Percentiles rank a stretch among this genome's conserved stretches.
phyloP scores from a whole-genome alignment of 345 rosid species.

The Adansonia digitata region DNA sequence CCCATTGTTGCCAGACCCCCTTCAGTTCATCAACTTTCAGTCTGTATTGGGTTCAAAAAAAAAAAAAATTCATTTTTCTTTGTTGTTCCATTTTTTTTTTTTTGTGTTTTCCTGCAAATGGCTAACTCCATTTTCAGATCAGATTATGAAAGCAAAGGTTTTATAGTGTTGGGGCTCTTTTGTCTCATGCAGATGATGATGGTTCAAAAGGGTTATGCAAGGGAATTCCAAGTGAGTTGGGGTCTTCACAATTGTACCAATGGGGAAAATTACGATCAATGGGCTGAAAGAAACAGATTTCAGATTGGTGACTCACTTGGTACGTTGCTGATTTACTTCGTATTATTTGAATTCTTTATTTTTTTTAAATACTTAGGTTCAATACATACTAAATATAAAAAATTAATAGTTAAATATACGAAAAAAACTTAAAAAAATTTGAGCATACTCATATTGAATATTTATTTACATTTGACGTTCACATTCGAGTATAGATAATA shows the following conservation, averaged over 20 bases:
- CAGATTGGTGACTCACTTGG: constrained; percentile 74
- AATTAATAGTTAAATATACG: too few species aligned
- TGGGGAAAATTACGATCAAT: constrained; percentile 35
- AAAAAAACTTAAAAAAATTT: too few species aligned
- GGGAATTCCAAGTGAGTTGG: constrained; percentile 62
- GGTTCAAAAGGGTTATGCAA: constrained; percentile 40
- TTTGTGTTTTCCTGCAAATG: constrained; percentile 19
- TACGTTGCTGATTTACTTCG: too few species aligned
- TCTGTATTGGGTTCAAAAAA: not conserved
- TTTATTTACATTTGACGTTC: too few species aligned
- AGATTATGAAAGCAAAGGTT: constrained; percentile 9
- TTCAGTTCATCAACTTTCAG: too few species aligned
- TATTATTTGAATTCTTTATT: too few species aligned
- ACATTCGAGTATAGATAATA: too few species aligned
- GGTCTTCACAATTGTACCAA: constrained; percentile 32
- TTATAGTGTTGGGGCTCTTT: constrained; percentile 30
- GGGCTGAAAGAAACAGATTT: constrained; percentile 79
- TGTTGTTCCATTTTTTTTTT: not conserved
- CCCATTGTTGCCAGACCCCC: constrained; percentile 3
- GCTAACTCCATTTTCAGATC: constrained; percentile 23
- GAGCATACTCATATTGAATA: too few species aligned
- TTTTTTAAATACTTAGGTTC: too few species aligned
- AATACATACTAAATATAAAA: too few species aligned
- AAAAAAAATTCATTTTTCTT: not conserved
- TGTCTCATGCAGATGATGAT: constrained; percentile 39